Base-by-base conservation (phyloP, 768 basidiomycete genomes). In the Neoboletus magnificus region DNA sequence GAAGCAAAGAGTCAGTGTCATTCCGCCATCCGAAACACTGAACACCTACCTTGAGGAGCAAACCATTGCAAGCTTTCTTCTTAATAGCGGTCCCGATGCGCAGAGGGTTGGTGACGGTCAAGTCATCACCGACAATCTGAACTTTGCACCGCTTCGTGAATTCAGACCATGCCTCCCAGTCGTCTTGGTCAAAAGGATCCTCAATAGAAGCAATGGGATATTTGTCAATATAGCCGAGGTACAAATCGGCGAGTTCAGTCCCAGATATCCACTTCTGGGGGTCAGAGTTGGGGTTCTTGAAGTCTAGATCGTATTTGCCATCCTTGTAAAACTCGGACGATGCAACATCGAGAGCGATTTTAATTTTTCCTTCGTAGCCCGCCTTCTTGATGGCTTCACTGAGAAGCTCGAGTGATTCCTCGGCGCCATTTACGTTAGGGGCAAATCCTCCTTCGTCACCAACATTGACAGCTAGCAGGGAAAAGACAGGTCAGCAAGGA, bases 241-340 rank as follows among this genome's bases (percentile, higher is more conserved):
- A 99, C 66, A 95, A 78, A 49, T 94, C 90, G 23, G 93, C 96
- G 67, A 99, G 93, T 78, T 98, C 83, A 49, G 79, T 77, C 61
- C 96, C 97, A 36, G 90, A 79, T 76, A 98, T 89, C 93, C 91
- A 97, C 76, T 98, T 96, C 77, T 85, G 87, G 42, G 91, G 83
- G 78, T 99, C 96, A 49, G 95, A 97, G 81, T 99, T 97, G 74
- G 96, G 91, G 85, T 98, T 98, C 84, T 99, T 94, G 83, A 93
- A 94, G 81, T 98, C 94, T 59, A 98, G 77, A 70, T 98, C 96
- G 76, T 99, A 99, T 79, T 98, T 98, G 66, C 95, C 96, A 6
- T 98, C 94, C 85, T 97, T 98, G 87, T 93, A 99, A 83, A 99
- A 99, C 76, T 99, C 97, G 73, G 96, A 98, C 2, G 95, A 97